Percentiles rank a stretch among this genome's conserved stretches.
Conservation (phyloP, 805 yeast species). For the Candida andamanensis region DNA sequence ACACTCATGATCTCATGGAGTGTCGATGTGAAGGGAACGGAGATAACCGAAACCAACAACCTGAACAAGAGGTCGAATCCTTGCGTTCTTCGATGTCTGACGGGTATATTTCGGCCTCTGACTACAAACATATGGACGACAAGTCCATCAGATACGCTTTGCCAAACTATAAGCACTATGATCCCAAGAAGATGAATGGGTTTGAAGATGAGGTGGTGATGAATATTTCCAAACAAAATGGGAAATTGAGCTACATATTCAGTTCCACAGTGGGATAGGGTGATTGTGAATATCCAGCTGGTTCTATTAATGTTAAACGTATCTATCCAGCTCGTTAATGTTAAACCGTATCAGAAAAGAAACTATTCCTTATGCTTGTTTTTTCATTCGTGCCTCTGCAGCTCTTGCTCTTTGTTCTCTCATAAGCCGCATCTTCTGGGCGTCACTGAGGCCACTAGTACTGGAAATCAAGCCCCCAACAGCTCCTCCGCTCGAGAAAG, state of each 20-base stretch:
- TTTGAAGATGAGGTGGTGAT: too few relatives aligned
- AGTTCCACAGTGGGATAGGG: too few relatives aligned
- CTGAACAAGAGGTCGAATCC: not conserved
- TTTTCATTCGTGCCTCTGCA: constrained; percentile 74
- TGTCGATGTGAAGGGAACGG: constrained; percentile 54
- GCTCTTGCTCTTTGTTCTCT: constrained; percentile 96
- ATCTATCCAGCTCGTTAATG: too few relatives aligned
- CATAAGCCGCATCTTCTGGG: constrained; percentile 73
- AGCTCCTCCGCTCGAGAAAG: constrained; percentile 27
- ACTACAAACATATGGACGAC: constrained; percentile 32
- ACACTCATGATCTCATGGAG: constrained; percentile 73
- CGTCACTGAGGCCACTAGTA: constrained; percentile 60
- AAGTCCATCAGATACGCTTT: constrained; percentile 53
- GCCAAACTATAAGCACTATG: constrained; percentile 56
- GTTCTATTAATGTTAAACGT: too few relatives aligned
- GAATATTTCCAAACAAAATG: too few relatives aligned
- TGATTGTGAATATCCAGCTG: too few relatives aligned
- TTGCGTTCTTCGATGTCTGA: not conserved
- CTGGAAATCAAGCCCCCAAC: constrained; percentile 33
- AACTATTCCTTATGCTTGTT: too few relatives aligned
- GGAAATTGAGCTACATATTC: too few relatives aligned
- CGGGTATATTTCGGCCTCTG: constrained; percentile 58
- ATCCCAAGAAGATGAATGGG: constrained; percentile 31
- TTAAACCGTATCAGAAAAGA: too few relatives aligned
- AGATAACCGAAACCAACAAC: not conserved